Conservation (phyloP, 495 filamentous ascomycete genomes). For the Staphylotrichum longicolle region DNA sequence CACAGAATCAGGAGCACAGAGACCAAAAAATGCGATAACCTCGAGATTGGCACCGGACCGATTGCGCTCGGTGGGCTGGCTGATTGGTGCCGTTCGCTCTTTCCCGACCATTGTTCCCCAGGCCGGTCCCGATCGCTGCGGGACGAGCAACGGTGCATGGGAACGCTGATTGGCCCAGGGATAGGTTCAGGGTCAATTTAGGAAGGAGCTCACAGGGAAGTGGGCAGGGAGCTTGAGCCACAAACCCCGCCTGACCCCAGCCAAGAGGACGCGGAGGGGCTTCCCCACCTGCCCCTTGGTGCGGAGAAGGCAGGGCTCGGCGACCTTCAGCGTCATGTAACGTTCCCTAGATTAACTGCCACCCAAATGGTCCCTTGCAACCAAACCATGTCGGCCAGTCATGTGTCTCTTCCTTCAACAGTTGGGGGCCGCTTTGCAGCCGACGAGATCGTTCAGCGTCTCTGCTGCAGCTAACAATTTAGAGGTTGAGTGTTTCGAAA, state of each 20-base stretch:
- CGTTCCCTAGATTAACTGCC: constrained; percentile 18
- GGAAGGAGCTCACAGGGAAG: constrained; percentile 13
- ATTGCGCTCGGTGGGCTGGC: not conserved
- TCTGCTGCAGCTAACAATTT: no score
- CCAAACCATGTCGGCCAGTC: not conserved
- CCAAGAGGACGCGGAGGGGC: not conserved
- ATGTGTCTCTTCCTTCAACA: not conserved
- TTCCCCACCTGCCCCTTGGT: not conserved
- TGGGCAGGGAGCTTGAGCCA: constrained; percentile 11
- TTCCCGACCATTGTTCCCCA: not conserved
- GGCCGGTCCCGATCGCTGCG: not conserved
- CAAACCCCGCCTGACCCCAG: constrained; percentile 3
- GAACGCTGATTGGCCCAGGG: not conserved
- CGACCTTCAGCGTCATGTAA: constrained; percentile 17
- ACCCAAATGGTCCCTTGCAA: constrained; percentile 6
- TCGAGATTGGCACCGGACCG: constrained; percentile 12
- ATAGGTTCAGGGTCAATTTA: not conserved
- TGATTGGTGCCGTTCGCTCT: constrained; percentile 8
- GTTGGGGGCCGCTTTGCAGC: no score
- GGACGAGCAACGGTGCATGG: not conserved
- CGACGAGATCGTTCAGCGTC: no score
- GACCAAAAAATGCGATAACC: not conserved
- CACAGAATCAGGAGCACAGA: no score
- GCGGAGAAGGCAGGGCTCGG: not conserved
- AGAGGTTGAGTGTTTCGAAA: no score